phyloP scores from a whole-genome alignment of 345 rosid genomes.

The Eucalyptus erythrocorys region DNA sequence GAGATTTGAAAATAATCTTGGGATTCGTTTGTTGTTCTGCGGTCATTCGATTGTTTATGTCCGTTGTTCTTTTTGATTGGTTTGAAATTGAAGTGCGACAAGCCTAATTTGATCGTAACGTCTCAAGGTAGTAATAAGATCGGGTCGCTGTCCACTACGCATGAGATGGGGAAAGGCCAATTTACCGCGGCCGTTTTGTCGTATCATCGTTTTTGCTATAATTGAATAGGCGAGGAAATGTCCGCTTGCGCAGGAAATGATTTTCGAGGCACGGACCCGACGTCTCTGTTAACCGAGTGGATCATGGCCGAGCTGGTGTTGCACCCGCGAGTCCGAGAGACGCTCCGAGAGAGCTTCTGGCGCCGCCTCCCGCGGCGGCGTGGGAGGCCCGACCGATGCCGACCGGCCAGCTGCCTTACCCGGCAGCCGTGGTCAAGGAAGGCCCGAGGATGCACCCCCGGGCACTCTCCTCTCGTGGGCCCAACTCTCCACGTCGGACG shows the following conservation, averaged over 20 bases:
- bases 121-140: background rate
- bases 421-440: conserved; percentile 71
- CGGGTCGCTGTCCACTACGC: background rate
- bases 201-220: background rate
- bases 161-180: background rate
- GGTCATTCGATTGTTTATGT: background rate
- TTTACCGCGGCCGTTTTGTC: background rate
- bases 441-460: conserved; percentile 71
- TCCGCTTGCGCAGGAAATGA: no score
- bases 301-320: conserved; percentile 70
- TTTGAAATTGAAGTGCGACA: background rate
- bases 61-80: background rate
- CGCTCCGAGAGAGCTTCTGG: conserved; percentile 29
- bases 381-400: conserved; percentile 23
- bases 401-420: conserved; percentile 48
- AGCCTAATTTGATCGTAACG: background rate
- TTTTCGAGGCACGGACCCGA: conserved; percentile 74
- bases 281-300: conserved; percentile 87
- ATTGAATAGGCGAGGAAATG: background rate
- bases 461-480: conserved; percentile 94
- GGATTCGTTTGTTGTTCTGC: background rate
- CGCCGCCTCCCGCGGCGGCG: background rate
- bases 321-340: conserved; percentile 44
- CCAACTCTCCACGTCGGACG: conserved; percentile 69
- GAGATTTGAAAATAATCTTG: background rate